A percentile compares a stretch with the other conserved stretches of the same genome.
Evolutionary conservation across 148 eudicot species (phyloP).

Genomic region (Arctostaphylos glauca): DNA sequence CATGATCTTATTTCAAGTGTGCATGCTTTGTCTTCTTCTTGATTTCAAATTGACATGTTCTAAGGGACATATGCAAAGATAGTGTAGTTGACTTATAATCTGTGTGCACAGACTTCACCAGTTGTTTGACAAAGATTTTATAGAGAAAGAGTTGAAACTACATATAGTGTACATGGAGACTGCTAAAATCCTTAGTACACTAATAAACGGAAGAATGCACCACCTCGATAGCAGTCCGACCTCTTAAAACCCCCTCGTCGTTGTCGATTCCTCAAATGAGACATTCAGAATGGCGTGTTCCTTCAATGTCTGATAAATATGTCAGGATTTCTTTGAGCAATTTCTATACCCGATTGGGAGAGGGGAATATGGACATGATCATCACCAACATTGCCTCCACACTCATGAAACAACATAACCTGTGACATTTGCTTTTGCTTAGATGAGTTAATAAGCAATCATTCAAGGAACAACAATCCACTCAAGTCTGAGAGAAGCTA

Average conservation of each 20-base stretch:
- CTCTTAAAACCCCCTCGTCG: constrained; percentile 74
- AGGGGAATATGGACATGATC: constrained; percentile 82
- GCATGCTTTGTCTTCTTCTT: no score
- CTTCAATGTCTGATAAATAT: constrained; percentile 75
- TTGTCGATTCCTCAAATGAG: constrained; percentile 93
- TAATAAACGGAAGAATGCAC: constrained; percentile 4
- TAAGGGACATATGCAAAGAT: no score
- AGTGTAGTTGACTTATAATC: no score
- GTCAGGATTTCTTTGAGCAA: constrained; percentile 77
- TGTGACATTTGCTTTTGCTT: constrained; percentile 15
- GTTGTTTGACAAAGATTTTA: no score
- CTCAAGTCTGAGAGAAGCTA: no score
- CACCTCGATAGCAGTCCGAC: constrained; percentile 90
- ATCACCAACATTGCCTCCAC: constrained; percentile 85
- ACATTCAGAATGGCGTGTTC: constrained; percentile 63
- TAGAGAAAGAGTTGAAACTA: neutral
- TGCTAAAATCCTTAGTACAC: neutral
- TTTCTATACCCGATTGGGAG: constrained; percentile 72
- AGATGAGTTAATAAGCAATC: neutral
- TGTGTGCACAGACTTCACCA: no score
- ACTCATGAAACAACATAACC: constrained; percentile 96
- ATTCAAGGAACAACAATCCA: neutral
- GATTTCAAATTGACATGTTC: no score
- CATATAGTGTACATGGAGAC: neutral
- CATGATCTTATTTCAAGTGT: no score